Base-by-base conservation (phyloP, 2,329 filamentous ascomycete species). In the Biscogniauxia mediterranea region DNA sequence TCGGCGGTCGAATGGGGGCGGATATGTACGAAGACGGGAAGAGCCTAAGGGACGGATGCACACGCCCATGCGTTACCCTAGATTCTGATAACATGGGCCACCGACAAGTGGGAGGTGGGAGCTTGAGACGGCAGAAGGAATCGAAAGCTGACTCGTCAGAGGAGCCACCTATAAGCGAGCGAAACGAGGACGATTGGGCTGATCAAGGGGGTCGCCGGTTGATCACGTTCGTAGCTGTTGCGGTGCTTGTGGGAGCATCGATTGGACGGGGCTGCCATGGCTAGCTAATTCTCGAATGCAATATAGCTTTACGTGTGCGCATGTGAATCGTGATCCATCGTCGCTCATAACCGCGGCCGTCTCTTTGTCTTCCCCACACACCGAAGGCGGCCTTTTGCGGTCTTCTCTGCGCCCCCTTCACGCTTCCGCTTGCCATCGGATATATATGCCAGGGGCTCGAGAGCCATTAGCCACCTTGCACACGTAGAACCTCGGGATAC, bases 41-140 rank as follows among this genome's bases (percentile, higher is more conserved):
- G 69, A 70, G 68, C 70, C 69, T 71, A 70, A 70, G 65, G 64
- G 64, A 68, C 68, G 70, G 70, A 67, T 71, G 68, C 69, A 70
- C 68, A 68, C 61, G 64, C 67, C 63, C 64, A 70, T 71, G 70
- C 66, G 65, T 66, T 66, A 68, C 69, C 66, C 62, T 55, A 70
- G 63, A 67, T 67, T 60, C 61, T 63, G 60, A 61, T 64, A 62
- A 61, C 60, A 65, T 64, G 59, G 62, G 63, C 64, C 64, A 61
- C 61, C 56, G 61, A 65, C 55, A 50, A 23, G 23, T 23, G 23
- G 23, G 23, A 23, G 23, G 61, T 50, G 52, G 52, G 52, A 54
- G 52, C 26, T 32, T 25, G 56, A 61, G 62, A 56, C 57, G 58
- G 58, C 56, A 57, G 60, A 55, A 52, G 46, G 62, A 64, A 52